A percentile compares a stretch with the other conserved stretches of the same genome.
Evolutionary conservation across 1,139 yeast species (phyloP).

Genomic region (Candida buenavistaensis): DNA sequence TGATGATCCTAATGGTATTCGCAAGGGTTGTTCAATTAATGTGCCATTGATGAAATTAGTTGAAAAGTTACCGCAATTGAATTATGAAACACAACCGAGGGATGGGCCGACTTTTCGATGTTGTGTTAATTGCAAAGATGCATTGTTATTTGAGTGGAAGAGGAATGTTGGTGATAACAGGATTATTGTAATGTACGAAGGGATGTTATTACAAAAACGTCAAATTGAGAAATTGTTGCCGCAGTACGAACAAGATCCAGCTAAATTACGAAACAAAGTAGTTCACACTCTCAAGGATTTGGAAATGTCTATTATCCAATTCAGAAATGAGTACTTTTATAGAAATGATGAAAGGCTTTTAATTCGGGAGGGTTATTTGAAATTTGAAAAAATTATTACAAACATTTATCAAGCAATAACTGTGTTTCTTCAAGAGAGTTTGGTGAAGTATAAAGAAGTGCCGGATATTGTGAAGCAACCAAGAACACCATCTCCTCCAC

Average conservation of each 20-base stretch:
- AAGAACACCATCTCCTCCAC: slow-evolving; percentile 17
- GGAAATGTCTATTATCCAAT: slow-evolving; percentile 27
- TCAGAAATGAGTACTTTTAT: slow-evolving; percentile 25
- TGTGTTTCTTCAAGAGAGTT: slow-evolving; percentile 35
- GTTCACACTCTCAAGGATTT: slow-evolving; percentile 35
- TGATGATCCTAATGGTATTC: slow-evolving; percentile 50
- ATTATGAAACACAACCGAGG: slow-evolving; percentile 31
- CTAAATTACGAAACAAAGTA: slow-evolving; percentile 26
- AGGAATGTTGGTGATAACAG: slow-evolving; percentile 27
- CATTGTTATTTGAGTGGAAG: slow-evolving; percentile 57
- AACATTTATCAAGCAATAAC: slow-evolving; percentile 38
- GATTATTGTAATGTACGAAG: slow-evolving; percentile 32
- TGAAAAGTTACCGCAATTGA: slow-evolving; percentile 37
- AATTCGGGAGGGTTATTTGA: slow-evolving; percentile 18
- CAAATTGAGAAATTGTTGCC: slow-evolving; percentile 35
- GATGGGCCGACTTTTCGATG: too few species aligned
- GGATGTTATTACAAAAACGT: slow-evolving; percentile 32
- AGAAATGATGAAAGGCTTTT: slow-evolving; percentile 16
- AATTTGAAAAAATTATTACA: slow-evolving; percentile 22
- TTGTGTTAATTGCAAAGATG: slow-evolving; percentile 68
- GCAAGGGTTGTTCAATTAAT: slow-evolving; percentile 63
- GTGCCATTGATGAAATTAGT: slow-evolving; percentile 59
- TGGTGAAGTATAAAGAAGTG: slow-evolving; percentile 29
- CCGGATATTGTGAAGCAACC: slow-evolving; percentile 24
- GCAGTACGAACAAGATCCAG: slow-evolving; percentile 22